Conservation (phyloP, 129 eudicot species). For the Lonicera japonica region DNA sequence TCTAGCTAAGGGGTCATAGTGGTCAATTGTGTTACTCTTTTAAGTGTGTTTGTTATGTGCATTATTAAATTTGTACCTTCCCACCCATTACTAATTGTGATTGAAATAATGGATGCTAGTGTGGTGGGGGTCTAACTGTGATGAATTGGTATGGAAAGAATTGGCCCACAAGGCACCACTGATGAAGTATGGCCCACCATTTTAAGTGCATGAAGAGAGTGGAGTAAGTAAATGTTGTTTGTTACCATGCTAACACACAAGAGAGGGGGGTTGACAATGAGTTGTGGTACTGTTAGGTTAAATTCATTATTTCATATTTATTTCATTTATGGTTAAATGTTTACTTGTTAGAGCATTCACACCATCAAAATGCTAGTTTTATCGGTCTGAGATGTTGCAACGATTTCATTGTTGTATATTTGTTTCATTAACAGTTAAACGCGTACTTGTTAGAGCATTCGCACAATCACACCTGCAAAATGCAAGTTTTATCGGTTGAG, state of each 20-base stretch:
- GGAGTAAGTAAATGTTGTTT: background rate
- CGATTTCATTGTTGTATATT: no score
- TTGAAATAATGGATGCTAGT: conserved; percentile 7
- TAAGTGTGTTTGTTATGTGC: background rate
- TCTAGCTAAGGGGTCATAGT: no score
- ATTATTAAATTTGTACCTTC: background rate
- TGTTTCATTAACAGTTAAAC: no score
- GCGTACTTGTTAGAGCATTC: no score
- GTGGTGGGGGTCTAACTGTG: conserved; percentile 7
- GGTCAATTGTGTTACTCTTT: no score
- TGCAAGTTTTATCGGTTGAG: no score
- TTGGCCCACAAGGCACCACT: background rate
- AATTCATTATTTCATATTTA: no score
- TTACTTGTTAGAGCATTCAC: no score
- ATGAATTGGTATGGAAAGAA: background rate
- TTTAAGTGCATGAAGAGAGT: background rate
- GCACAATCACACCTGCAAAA: no score
- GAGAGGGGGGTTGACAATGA: background rate
- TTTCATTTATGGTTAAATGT: no score
- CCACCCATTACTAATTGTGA: conserved; percentile 7
- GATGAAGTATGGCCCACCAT: background rate
- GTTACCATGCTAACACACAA: background rate
- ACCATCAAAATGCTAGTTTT: no score
- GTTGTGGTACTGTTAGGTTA: background rate
- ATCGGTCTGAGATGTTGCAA: no score